Evolutionary conservation across 257 asterid genomes (phyloP).

Genomic region (Plectranthus barbatus): DNA sequence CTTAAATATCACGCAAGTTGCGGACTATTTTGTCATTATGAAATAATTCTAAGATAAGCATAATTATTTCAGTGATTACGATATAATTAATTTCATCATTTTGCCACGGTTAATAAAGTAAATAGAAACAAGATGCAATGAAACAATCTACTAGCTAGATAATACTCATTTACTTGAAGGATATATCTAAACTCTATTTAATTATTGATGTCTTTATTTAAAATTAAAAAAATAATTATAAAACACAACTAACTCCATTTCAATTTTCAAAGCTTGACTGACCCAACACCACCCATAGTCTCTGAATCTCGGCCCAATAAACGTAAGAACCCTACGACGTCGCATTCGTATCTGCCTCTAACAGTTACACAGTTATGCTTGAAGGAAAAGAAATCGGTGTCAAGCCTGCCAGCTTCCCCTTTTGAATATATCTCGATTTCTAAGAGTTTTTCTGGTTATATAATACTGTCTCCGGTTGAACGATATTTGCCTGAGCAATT

Average conservation of each 20-base stretch:
- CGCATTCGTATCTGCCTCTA: neutral
- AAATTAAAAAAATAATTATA: no score
- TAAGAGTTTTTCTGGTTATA: neutral
- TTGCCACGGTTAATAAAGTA: neutral
- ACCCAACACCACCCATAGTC: neutral
- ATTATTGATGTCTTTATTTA: no score
- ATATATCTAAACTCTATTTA: no score
- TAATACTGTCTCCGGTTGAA: neutral
- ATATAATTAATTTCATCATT: constrained; percentile 8
- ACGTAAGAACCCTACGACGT: no score
- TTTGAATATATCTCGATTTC: neutral
- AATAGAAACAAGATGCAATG: neutral
- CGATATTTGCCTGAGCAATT: neutral
- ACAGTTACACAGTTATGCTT: neutral
- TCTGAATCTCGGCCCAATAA: neutral
- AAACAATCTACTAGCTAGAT: no score
- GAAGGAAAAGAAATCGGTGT: neutral
- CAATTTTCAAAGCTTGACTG: no score
- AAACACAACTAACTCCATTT: no score
- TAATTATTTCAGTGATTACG: constrained; percentile 14
- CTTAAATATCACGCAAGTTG: constrained; percentile 12
- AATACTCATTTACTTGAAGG: no score
- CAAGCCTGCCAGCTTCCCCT: neutral
- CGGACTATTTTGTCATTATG: constrained; percentile 11
- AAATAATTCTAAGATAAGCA: constrained; percentile 9